Percentiles rank a stretch among this genome's conserved stretches.
Conservation (phyloP, 345 rosid species). For the Hibiscus tridactylites region DNA sequence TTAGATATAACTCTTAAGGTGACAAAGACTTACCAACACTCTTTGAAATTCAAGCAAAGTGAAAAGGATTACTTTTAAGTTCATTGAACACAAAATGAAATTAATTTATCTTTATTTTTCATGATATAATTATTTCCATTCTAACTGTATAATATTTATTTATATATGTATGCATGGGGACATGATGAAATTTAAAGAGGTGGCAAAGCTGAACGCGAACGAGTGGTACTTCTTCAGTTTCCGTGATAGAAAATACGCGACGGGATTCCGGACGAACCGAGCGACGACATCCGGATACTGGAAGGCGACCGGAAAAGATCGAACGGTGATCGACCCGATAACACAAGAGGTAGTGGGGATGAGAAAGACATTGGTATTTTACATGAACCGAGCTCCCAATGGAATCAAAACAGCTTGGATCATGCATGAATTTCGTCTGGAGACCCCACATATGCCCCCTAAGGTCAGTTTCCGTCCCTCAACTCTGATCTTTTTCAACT, state of each 20-base stretch:
- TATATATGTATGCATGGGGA: neutral
- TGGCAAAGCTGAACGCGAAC: conserved; percentile 85
- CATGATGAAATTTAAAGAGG: conserved; percentile 32
- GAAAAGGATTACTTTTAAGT: neutral
- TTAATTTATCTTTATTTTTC: neutral
- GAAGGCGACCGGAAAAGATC: conserved; percentile 99
- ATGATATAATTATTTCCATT: neutral
- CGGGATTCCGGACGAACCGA: conserved; percentile 85
- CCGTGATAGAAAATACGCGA: conserved; percentile 84
- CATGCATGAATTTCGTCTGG: conserved; percentile 97
- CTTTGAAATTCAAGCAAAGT: neutral
- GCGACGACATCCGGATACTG: conserved; percentile 85
- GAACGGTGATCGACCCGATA: conserved; percentile 65
- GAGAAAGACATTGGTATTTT: conserved; percentile 95
- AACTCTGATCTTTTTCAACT: neutral
- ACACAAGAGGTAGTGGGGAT: conserved; percentile 72
- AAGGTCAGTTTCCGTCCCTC: conserved; percentile 37
- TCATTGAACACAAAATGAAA: conserved; percentile 4
- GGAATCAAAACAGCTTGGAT: conserved; percentile 97
- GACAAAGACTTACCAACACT: conserved; percentile 14
- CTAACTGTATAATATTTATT: too few species aligned
- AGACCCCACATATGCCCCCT: conserved; percentile 89
- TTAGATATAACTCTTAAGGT: conserved; percentile 8
- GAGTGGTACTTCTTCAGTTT: conserved; percentile 99
- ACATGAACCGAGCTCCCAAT: conserved; percentile 82